Evolutionary conservation across 768 basidiomycete species (phyloP).

Genomic region (Termitomyces sp.): DNA sequence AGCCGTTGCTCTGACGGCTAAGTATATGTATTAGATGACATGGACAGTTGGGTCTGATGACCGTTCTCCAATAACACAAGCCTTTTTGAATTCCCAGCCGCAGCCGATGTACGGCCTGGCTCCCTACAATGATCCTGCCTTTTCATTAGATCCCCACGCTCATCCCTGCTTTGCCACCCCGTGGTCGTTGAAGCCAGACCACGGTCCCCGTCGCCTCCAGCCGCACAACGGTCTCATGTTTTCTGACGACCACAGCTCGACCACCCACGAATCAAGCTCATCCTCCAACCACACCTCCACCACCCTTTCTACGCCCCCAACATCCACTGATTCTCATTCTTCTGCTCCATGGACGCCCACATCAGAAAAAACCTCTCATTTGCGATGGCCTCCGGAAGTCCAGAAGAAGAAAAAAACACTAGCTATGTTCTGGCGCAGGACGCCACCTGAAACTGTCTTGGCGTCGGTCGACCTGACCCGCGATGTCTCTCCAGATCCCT

Average conservation of each 20-base stretch:
- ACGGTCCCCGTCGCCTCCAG: constrained; percentile 22
- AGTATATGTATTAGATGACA: constrained; percentile 7
- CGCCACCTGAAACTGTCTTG: constrained; percentile 11
- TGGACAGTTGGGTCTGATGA: constrained; percentile 4
- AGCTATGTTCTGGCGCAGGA: constrained; percentile 15
- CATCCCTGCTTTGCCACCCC: constrained; percentile 37
- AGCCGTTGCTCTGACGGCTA: background rate
- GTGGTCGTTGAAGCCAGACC: constrained; percentile 15
- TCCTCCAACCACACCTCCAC: constrained; percentile 14
- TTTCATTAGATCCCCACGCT: constrained; percentile 48
- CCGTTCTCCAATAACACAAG: background rate
- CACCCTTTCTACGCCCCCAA: constrained; percentile 16
- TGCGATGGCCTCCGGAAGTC: constrained; percentile 9
- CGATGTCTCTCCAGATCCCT: constrained; percentile 5
- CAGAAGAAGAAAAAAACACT: constrained; percentile 13
- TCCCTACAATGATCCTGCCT: constrained; percentile 48
- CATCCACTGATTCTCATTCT: constrained; percentile 9
- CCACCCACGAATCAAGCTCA: constrained; percentile 8
- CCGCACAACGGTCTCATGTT: constrained; percentile 24
- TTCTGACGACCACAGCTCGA: constrained; percentile 13
- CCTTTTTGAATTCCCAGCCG: background rate
- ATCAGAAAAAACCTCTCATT: background rate
- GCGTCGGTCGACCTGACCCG: constrained; percentile 6
- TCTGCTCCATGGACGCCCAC: constrained; percentile 3
- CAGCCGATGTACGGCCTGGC: constrained; percentile 2